These are phyloP conservation scores for Botrytis galanthina DNA, from an alignment of 2,329 filamentous ascomycete genomes.

Conservation along the genomic window DNA sequence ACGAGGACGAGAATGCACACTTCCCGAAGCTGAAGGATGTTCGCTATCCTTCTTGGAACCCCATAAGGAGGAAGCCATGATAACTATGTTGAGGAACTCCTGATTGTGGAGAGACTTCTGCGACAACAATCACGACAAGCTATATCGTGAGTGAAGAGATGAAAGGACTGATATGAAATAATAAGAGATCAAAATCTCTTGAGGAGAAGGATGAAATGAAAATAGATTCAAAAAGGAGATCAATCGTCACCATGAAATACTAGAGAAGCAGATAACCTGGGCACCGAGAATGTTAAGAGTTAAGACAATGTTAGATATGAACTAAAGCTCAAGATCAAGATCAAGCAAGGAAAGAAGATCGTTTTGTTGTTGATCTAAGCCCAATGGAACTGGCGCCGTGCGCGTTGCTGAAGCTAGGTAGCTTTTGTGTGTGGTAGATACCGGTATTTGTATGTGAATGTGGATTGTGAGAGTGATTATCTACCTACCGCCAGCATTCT, in stretches of 20 bases:
- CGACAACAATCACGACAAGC: background rate
- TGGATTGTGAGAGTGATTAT: background rate
- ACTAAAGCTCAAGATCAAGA: background rate
- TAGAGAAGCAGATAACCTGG: background rate
- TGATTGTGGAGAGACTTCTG: background rate
- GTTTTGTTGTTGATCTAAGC: background rate
- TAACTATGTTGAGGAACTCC: constrained; percentile 23
- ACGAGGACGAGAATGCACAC: constrained; percentile 3
- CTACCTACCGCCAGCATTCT: background rate
- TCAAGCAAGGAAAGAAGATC: constrained; percentile 12
- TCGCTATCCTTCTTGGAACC: constrained; percentile 50
- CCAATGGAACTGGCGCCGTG: constrained; percentile 2
- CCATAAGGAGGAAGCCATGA: constrained; percentile 55
- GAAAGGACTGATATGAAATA: background rate
- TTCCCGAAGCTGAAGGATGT: constrained; percentile 29
- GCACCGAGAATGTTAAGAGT: background rate
- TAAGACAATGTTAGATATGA: background rate
- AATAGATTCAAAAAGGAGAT: background rate
- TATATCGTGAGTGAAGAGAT: background rate
- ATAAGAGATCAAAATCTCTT: background rate
- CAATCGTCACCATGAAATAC: background rate
- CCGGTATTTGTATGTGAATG: background rate
- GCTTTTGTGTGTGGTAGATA: background rate
- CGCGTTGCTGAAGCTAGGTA: background rate
- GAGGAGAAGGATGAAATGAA: background rate